phyloP scores from a whole-genome alignment of 2,329 filamentous ascomycete genomes.

The Pyrenophora teres region DNA sequence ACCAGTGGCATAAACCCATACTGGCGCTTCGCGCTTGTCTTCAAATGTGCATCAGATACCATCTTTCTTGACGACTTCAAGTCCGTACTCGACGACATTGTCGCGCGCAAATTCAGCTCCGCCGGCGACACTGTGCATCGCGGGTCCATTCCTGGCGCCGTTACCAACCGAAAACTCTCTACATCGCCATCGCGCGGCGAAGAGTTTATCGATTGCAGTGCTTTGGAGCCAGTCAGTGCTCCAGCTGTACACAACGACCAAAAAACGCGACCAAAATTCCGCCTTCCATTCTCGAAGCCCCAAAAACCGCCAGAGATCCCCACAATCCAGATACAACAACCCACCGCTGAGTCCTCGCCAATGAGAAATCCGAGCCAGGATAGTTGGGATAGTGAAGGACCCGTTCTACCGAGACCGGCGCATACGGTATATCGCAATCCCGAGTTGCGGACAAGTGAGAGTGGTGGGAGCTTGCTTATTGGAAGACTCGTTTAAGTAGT shows the following conservation, averaged over 20 bases:
- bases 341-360: conserved; percentile 25
- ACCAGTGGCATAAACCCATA: conserved; percentile 43
- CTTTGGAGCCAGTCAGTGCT: conserved; percentile 7
- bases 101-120: conserved; percentile 32
- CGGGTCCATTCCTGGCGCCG: conserved; percentile 15
- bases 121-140: conserved; percentile 19
- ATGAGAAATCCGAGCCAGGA: conserved; percentile 25
- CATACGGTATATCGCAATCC: conserved; percentile 21
- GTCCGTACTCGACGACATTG: conserved; percentile 41
- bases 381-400: conserved; percentile 24
- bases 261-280: conserved; percentile 15
- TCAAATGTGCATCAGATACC: conserved; percentile 44
- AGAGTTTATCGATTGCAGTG: conserved; percentile 25
- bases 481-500: conserved; percentile 22
- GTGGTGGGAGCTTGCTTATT: conserved; percentile 23
- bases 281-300: conserved; percentile 20
- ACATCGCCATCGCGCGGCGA: conserved; percentile 22
- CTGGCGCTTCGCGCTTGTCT: conserved; percentile 44
- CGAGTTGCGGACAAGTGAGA: conserved; percentile 11
- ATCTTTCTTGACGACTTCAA: conserved; percentile 48
- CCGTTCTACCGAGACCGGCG: conserved; percentile 24
- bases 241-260: not conserved
- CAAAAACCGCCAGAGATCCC: conserved; percentile 13
- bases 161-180: conserved; percentile 16
- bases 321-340: conserved; percentile 33